Base-by-base conservation (phyloP, 1,284 basidiomycete genomes). In the Dichomitus squalens region DNA sequence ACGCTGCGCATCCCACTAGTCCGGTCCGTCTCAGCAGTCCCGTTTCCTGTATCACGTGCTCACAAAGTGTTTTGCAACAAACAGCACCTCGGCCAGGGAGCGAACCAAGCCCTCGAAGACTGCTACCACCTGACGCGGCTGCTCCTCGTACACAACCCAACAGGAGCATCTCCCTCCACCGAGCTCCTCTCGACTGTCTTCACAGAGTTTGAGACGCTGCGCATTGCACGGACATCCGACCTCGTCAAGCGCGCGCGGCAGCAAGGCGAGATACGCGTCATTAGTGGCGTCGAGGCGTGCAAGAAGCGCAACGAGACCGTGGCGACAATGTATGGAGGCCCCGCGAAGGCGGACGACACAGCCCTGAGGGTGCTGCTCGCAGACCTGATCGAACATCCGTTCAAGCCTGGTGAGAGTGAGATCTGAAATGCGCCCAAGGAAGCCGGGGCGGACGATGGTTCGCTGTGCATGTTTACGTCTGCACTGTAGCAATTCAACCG, bases 71-170 rank as follows among this genome's bases (percentile, higher is more conserved):
- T 4, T 25, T n/a, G 25, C 12, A 44, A n/a, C 18, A 14, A 3
- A 29, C 51, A 80, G 78, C 79, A 81, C 61, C 72, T 81, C 18
- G 79, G 79, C 1, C 79, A 81, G 68, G 79, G 79, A 23, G 78
- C 79, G 6, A 81, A 80, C 61, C 79, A 79, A 62, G 75, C 79
- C 0, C 74, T 79, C 55, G 78, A 80, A 58, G 79, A 81, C 62
- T 65, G 76, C 41, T 76, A 75, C 52, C 72, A 74, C 55, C 69
- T 81, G 20, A 68, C 73, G 12, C 70, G 70, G 3, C 68, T 76
- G 6, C 70, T 81, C 5, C 50, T 62, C 21, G 64, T 73, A 49
- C 62, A 76, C 63, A 75, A 77, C 57, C 68, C 74, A 0, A 58
- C 65, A 7, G 63, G 66, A 1, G 40, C 36, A 16, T 16, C 65